Percentiles rank a stretch among this genome's conserved stretches.
These are phyloP conservation scores for Volvariella surrecta DNA, from an alignment of 1,284 basidiomycete genomes.

Conservation along the genomic window DNA sequence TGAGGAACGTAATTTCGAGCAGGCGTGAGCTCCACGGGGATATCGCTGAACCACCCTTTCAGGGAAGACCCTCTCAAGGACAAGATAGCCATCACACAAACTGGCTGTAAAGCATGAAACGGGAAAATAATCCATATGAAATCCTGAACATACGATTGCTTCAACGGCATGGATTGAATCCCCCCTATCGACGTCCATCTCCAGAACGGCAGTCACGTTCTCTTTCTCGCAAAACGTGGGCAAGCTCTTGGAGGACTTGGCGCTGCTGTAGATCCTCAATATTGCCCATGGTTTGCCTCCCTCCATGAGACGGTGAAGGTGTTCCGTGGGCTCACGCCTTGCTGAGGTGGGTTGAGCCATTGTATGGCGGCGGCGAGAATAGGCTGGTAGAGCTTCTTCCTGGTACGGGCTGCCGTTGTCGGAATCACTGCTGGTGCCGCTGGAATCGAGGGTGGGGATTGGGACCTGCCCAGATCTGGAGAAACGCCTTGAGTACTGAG, in stretches of 20 bases:
- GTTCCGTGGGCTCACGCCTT: slow-evolving; percentile 35
- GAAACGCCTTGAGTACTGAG: slow-evolving; percentile 37
- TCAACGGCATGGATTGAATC: slow-evolving; percentile 38
- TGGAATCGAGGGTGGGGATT: slow-evolving; percentile 27
- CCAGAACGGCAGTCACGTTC: slow-evolving; percentile 33
- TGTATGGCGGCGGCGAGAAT: slow-evolving; percentile 34
- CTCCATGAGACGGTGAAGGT: slow-evolving; percentile 30
- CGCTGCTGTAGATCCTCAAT: slow-evolving; percentile 36
- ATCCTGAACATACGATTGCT: slow-evolving; percentile 22
- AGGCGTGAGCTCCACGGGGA: no score
- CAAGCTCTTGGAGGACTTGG: slow-evolving; percentile 35
- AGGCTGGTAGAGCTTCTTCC: slow-evolving; percentile 24
- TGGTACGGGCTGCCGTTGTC: no score
- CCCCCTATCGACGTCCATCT: slow-evolving; percentile 34
- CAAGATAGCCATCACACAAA: background rate
- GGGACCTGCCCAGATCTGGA: slow-evolving; percentile 37
- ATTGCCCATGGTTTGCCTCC: slow-evolving; percentile 30
- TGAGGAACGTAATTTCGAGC: no score
- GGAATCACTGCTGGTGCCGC: no score
- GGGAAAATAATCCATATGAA: background rate
- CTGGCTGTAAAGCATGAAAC: background rate
- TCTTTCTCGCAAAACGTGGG: slow-evolving; percentile 43
- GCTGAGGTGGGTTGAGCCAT: slow-evolving; percentile 24
- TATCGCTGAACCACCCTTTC: no score
- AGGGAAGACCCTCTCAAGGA: no score